Conservation (phyloP, 371 early-diverging fungal species). For the Rhizopus delemar region DNA sequence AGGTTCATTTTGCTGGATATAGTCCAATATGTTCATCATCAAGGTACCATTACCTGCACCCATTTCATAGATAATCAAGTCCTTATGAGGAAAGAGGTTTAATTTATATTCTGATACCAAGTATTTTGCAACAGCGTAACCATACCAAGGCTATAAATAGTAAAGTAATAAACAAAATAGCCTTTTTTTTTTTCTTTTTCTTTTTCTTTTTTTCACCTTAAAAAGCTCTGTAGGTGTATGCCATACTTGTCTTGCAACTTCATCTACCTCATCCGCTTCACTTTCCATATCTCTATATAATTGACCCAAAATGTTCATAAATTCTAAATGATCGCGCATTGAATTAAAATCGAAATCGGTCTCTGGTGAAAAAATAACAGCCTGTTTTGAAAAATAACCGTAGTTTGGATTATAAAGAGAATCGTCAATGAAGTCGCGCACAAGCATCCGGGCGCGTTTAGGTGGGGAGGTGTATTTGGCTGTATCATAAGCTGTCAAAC, state of each 20-base stretch:
- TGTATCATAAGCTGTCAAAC: conserved; percentile 43
- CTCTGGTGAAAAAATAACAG: conserved; percentile 82
- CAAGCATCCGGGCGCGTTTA: conserved; percentile 67
- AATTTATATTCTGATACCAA: conserved; percentile 79
- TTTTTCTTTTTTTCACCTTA: conserved; percentile 56
- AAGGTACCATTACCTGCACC: conserved; percentile 97
- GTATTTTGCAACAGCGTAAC: conserved; percentile 88
- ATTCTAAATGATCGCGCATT: conserved; percentile 80
- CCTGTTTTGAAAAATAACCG: conserved; percentile 96
- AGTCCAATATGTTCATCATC: conserved; percentile 91
- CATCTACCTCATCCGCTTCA: conserved; percentile 58
- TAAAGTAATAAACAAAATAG: neutral
- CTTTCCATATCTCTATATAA: conserved; percentile 83
- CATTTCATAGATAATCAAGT: conserved; percentile 90
- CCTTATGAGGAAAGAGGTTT: conserved; percentile 57
- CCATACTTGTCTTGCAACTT: conserved; percentile 88
- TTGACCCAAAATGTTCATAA: conserved; percentile 74
- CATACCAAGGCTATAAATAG: conserved; percentile 78
- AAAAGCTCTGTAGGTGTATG: conserved; percentile 97
- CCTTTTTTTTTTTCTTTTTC: neutral
- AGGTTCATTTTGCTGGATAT: conserved; percentile 75
- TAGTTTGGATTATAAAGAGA: conserved; percentile 94
- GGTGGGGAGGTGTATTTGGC: conserved; percentile 49
- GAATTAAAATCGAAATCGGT: conserved; percentile 69
- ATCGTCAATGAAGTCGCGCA: conserved; percentile 92